phyloP scores from a whole-genome alignment of 2,329 filamentous ascomycete genomes.

The Sclerotinia borealis region DNA sequence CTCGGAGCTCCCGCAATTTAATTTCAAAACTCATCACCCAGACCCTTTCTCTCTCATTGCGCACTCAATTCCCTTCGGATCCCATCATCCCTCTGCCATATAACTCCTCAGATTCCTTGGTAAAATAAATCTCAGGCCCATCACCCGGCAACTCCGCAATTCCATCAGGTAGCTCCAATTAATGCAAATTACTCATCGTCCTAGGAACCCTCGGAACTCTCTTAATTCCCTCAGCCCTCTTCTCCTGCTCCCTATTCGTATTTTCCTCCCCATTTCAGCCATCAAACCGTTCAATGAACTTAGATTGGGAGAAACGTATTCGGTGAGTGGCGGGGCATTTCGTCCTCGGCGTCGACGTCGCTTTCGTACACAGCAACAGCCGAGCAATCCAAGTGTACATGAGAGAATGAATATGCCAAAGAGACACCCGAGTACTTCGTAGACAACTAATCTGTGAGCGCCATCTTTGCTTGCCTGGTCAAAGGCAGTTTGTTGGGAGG shows the following conservation, averaged over 20 bases:
- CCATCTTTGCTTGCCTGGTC: too few species aligned
- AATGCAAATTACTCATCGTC: not conserved
- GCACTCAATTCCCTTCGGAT: not conserved
- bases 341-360: not conserved
- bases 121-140: not conserved
- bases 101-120: not conserved
- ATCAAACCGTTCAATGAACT: not conserved
- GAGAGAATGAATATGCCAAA: not conserved
- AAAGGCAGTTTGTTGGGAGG: not conserved
- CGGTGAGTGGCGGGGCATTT: not conserved
- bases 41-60: not conserved
- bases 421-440: not conserved
- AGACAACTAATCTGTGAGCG: fast-evolving
- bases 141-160: not conserved
- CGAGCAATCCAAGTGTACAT: not conserved
- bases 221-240: not conserved
- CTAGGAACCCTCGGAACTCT: not conserved
- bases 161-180: not conserved
- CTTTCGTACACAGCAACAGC: not conserved
- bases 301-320: not conserved
- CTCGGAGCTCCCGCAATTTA: not conserved
- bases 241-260: not conserved
- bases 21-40: not conserved
- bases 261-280: not conserved
- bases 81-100: too few species aligned